Evolutionary conservation across 768 basidiomycete species (phyloP).

Genomic region (Ramaria sp.): DNA sequence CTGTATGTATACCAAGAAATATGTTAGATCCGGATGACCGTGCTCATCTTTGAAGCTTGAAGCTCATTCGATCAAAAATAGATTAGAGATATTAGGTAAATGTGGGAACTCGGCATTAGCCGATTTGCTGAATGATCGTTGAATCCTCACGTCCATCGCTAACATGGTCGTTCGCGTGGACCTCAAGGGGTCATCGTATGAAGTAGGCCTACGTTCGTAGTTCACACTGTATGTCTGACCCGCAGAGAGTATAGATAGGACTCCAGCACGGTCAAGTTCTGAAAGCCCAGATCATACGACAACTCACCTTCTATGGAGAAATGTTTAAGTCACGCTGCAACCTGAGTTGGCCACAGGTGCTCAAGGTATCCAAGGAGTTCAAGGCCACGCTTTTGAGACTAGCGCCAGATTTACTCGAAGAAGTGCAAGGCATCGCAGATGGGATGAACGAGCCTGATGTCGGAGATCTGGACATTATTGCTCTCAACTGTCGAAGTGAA

Average conservation of each 20-base stretch:
- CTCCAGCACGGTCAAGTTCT: conserved; percentile 20
- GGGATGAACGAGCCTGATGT: conserved; percentile 18
- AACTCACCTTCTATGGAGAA: conserved; percentile 22
- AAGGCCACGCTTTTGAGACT: conserved; percentile 15
- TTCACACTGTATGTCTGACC: background rate
- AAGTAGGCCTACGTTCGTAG: conserved; percentile 2
- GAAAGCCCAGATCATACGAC: conserved; percentile 20
- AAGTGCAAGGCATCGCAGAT: conserved; percentile 26
- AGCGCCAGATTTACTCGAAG: conserved; percentile 21
- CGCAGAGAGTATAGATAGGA: conserved; percentile 17
- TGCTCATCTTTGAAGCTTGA: too few species aligned
- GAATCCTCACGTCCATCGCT: background rate
- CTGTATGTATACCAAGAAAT: too few species aligned
- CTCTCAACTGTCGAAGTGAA: conserved; percentile 27
- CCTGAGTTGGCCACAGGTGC: conserved; percentile 24
- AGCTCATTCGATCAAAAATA: too few species aligned
- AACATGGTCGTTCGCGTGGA: background rate
- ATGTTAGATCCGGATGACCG: too few species aligned
- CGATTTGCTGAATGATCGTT: background rate
- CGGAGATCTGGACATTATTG: conserved; percentile 21
- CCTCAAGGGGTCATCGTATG: conserved; percentile 10
- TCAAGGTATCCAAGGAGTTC: conserved; percentile 18
- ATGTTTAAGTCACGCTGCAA: conserved; percentile 23
- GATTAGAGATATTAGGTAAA: too few species aligned
- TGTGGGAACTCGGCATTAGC: background rate